Evolutionary conservation across 352 stramenopile genomes (phyloP).

Genomic region (Phytopythium montanum): DNA sequence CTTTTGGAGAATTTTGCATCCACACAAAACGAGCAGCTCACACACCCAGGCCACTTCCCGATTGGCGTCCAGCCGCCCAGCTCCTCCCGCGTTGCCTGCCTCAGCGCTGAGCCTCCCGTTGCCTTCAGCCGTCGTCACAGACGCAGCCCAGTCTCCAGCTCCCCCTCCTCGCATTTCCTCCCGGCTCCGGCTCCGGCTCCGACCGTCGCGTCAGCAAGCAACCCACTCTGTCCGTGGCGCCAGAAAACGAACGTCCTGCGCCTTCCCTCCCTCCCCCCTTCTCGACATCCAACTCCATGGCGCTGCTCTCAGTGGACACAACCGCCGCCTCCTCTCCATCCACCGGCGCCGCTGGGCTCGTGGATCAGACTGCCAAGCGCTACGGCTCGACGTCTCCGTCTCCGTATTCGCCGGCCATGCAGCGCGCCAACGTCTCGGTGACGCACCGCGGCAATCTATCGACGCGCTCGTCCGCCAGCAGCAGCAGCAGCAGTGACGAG

Average conservation of each 20-base stretch:
- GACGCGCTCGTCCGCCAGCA: constrained; percentile 32
- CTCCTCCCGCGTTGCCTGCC: background rate
- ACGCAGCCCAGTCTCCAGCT: too few species aligned
- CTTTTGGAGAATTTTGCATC: too few species aligned
- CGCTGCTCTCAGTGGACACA: constrained; percentile 9
- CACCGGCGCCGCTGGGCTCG: background rate
- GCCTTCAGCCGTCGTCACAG: background rate
- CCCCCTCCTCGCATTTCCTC: background rate
- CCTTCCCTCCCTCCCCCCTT: background rate
- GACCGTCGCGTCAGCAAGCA: background rate
- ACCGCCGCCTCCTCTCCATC: background rate
- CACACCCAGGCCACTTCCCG: background rate
- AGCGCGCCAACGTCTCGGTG: constrained; percentile 6
- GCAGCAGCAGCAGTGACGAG: constrained; percentile 33
- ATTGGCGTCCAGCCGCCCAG: background rate
- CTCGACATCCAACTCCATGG: background rate
- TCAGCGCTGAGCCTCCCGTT: background rate
- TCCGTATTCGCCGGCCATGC: constrained; percentile 2
- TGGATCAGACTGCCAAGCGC: constrained; percentile 9
- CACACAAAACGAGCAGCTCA: too few species aligned
- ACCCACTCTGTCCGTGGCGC: background rate
- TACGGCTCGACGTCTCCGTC: constrained; percentile 22
- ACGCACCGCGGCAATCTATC: constrained; percentile 17
- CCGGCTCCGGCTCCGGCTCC: too few species aligned
- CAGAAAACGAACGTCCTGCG: background rate